phyloP scores from a whole-genome alignment of 2,329 filamentous ascomycete genomes.

The Lecanicillium sp. region DNA sequence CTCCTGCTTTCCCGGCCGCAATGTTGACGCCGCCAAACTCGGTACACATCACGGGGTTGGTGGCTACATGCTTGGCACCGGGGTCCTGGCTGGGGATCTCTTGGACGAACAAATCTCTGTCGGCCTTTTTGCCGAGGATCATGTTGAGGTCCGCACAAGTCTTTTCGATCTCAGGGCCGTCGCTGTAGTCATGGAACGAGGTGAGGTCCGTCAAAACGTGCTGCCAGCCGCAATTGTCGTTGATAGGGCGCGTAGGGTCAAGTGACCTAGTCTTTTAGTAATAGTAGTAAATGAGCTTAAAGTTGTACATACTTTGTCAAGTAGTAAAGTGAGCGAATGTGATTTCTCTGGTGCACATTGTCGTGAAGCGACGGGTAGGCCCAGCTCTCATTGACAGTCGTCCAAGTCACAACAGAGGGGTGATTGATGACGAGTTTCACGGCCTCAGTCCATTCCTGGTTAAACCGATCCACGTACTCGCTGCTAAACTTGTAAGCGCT shows the following conservation, averaged over 20 bases:
- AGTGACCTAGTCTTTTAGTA: conserved; percentile 33
- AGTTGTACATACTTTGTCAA: conserved; percentile 49
- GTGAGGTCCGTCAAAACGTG: conserved; percentile 59
- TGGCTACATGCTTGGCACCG: conserved; percentile 44
- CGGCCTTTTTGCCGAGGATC: conserved; percentile 48
- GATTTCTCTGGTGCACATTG: conserved; percentile 53
- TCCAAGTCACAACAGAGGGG: conserved; percentile 60
- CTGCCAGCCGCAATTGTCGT: conserved; percentile 69
- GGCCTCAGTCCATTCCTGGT: conserved; percentile 58
- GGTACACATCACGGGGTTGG: conserved; percentile 57
- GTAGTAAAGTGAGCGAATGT: conserved; percentile 58
- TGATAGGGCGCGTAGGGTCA: conserved; percentile 58
- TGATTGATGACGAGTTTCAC: conserved; percentile 61
- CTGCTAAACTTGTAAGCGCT: conserved; percentile 58
- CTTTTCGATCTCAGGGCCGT: conserved; percentile 47
- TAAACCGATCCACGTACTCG: conserved; percentile 54
- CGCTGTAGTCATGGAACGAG: conserved; percentile 63
- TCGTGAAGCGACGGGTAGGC: conserved; percentile 54
- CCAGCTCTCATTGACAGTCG: conserved; percentile 60
- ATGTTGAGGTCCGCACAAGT: conserved; percentile 47
- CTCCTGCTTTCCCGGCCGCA: conserved; percentile 27
- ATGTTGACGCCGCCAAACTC: conserved; percentile 67
- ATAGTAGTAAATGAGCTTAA: conserved; percentile 19
- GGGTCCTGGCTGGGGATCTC: conserved; percentile 37
- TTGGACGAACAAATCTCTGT: conserved; percentile 48